Base-by-base conservation (phyloP, 495 filamentous ascomycete species). In the Penicillium fimorum region DNA sequence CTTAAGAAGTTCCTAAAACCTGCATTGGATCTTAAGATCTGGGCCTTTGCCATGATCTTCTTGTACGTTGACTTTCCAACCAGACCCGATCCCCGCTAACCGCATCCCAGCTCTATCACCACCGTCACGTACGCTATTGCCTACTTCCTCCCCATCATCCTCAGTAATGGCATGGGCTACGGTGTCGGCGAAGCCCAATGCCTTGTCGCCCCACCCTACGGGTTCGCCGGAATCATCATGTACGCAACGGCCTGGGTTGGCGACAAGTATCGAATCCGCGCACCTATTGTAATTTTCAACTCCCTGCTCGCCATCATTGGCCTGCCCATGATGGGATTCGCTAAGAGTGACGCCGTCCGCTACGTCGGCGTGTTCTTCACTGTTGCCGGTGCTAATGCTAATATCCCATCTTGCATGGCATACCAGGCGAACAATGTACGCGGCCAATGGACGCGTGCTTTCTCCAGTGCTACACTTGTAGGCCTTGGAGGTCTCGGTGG, bases 351-450 rank as follows among this genome's bases (percentile, higher is more conserved):
- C 20, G 77, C 71, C 10, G 78, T 76, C 8, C 81, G 81, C 32
- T 88, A 87, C 65, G 80, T 85, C 49, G 85, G 85, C 37, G 80
- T 85, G 22, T 89, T 88, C 73, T 68, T 88, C 35, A 76, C 78
- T 32, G 83, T 82, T 1, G 79, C 80, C 4, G 80, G 79, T 13
- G 75, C 76, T 44, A 88, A 87, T 67, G 75, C 83, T 15, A 87
- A 86, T 63, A 78, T 86, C 35, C 85, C 75, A n/a, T 54, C 70
- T 3, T 69, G 70, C 6, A 70, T 88, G 77, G 77, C 83, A 0
- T 87, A 85, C 62, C 84, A 88, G 63, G 79, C 82, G 8, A 87
- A 86, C 65, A 87, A 87, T 56, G 76, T 87, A 61, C 82, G 82
- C 29, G 84, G 84, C 1, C 84, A 87, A 59, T 87, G 84, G 84